A percentile compares a stretch with the other conserved stretches of the same genome.
phyloP scores from a whole-genome alignment of 345 rosid species.

The Populus tremula region DNA sequence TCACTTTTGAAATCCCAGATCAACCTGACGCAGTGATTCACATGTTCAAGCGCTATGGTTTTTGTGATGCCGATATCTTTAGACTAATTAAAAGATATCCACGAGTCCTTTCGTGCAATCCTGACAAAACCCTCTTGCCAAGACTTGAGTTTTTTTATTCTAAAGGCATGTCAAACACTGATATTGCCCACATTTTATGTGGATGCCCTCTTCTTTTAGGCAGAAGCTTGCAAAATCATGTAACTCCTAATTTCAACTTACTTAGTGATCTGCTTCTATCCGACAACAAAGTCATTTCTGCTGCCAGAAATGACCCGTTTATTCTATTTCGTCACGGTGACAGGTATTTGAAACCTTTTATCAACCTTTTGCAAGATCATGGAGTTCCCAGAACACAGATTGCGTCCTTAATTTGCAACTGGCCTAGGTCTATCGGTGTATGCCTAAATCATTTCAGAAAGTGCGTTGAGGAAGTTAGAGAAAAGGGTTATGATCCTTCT shows the following conservation, averaged over 20 bases:
- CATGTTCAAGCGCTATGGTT: neutral
- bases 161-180: neutral
- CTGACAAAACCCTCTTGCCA: neutral
- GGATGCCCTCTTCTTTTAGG: neutral
- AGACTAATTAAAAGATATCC: neutral
- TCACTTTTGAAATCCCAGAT: neutral
- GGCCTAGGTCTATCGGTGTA: neutral
- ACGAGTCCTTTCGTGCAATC: neutral
- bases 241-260: constrained; percentile 13
- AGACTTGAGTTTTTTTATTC: constrained; percentile 1
- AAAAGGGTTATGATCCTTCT: constrained; percentile 45
- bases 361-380: constrained; percentile 3
- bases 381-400: constrained; percentile 14
- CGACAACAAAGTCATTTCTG: neutral
- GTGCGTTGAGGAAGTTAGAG: constrained; percentile 26
- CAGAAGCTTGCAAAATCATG: constrained; percentile 11
- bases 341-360: neutral
- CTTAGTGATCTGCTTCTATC: constrained; percentile 3
- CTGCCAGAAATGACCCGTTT: neutral
- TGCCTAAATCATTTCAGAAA: neutral
- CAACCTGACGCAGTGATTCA: constrained; percentile 1
- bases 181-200: neutral
- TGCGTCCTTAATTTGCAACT: neutral
- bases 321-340: neutral
- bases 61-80: neutral